Evolutionary conservation across 257 asterid species (phyloP), one percentile per base, ranked within the genome.

Genomic region (Solanum virginianum): DNA sequence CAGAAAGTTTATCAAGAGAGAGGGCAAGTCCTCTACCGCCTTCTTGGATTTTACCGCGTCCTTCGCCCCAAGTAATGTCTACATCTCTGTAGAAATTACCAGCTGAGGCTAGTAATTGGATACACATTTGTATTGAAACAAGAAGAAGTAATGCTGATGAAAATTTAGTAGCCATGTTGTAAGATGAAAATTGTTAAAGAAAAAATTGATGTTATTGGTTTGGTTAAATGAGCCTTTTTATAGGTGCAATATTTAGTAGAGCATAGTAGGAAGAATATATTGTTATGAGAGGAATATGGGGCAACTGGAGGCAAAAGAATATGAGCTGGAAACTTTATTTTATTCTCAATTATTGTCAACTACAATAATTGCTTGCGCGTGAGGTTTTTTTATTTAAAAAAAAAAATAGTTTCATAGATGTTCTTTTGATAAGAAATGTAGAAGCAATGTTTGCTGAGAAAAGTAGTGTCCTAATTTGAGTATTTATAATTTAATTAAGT

Each of bases 51-150:
- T 82, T 62, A 16, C 74, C 47, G 10, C 85, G 77, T 20, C 57
- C 57, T 36, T 60, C 85, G 0, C 85, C 85, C 75, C 84, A 75
- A 56, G 75, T 51, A 10, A 63, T 47, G 4, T 54, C 85, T 11
- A 62, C 82, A 24, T 85, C 87, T 55, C 45, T 65, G 29, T 85
- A 66, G 47, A 85, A 85, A 8, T 85, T 85, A 10, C 85, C 87
- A 5, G 87, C 85, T 49, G n/a, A 82, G 17, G 49, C 87, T 63
- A 85, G 18, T 8, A 80, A 72, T 13, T 72, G 45, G 12, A 65
- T 18, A 16, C 71, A 26, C 22, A 82, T 59, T n/a, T 49, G 11
- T 22, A 24, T 43, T n/a, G 32, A 51, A 13, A 71, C 1, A 1
- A 65, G 63, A 83, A 68, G 66, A 83, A 83, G 43, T 6, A 54